Base-by-base conservation (phyloP, 768 basidiomycete species). In the Lyophyllum decastes region DNA sequence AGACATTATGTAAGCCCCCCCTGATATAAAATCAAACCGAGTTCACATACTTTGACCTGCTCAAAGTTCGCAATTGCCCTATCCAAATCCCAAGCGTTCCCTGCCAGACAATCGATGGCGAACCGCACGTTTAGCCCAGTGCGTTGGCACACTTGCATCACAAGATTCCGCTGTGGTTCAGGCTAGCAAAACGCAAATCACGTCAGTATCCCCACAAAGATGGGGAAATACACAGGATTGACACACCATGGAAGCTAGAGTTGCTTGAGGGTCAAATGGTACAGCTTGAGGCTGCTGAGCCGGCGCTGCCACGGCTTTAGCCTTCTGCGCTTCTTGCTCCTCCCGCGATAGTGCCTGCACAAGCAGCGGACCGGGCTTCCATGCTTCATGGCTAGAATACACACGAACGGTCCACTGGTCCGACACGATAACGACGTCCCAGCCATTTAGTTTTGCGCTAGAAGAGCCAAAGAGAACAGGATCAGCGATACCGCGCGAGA, bases 351-450 rank as follows among this genome's bases (percentile, higher is more conserved):
- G 69, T 22, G 86, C 84, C 64, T 92, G 89, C 6, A 93, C 87
- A 17, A 82, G 76, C 76, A 94, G 80, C 8, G 87, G 84, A 8
- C 92, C 90, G 34, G 84, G 83, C 62, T 73, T 78, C 88, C 94
- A 96, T 19, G 90, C 89, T 59, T 87, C 87, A 51, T 84, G 84
- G 63, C 85, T 89, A 4, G 94, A 92, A 71, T 92, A 96, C n/a
- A 78, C 81, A 41, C 95, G 88, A 55, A 98, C 77, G 35, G 85
- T 85, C 73, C 89, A 84, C 61, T 92, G 86, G 72, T 99, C 97
- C 16, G 94, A 97, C 2, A 98, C 77, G 64, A 98, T 88, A 55
- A 86, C 78, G 57, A 94, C 90, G 49, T 92, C 88, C 97, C 97
- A 99, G 12, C 95, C 94, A 53, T 83, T 86, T 52, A 79, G 64